These are phyloP conservation scores for Colletotrichum agaves DNA, from an alignment of 2,329 filamentous ascomycete genomes.

Conservation along the genomic window DNA sequence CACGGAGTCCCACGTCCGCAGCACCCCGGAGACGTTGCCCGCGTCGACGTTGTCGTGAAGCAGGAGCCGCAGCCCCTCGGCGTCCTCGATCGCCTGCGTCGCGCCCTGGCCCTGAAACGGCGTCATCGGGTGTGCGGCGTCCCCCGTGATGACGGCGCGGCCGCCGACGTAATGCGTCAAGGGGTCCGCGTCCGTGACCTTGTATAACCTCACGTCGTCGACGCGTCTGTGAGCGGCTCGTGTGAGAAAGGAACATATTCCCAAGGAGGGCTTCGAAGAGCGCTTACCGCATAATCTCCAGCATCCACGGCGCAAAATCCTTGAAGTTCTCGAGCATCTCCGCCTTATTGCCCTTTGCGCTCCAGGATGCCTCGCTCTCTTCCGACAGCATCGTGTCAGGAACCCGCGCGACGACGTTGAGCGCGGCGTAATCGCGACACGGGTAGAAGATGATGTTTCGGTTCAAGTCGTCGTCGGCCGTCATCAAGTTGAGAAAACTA, in stretches of 20 bases:
- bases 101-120: conserved; percentile 34
- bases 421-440: conserved; percentile 14
- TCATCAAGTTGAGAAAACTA: conserved; percentile 25
- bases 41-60: conserved; percentile 21
- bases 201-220: conserved; percentile 20
- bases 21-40: neutral
- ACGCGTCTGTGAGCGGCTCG: neutral
- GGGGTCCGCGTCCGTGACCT: conserved; percentile 50
- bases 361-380: conserved; percentile 29
- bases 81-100: conserved; percentile 33
- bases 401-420: conserved; percentile 21
- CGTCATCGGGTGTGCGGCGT: conserved; percentile 36
- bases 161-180: conserved; percentile 48
- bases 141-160: conserved; percentile 28
- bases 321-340: conserved; percentile 19
- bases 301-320: conserved; percentile 31
- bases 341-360: conserved; percentile 3
- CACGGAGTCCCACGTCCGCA: conserved; percentile 30
- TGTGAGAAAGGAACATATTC: neutral
- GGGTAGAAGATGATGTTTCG: conserved; percentile 32
- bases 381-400: conserved; percentile 11
- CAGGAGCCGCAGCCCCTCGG: conserved; percentile 20
- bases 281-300: conserved; percentile 25
- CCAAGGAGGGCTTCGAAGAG: too few species aligned
- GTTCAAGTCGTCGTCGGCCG: conserved; percentile 17